Evolutionary conservation across 2,329 filamentous ascomycete species (phyloP).

Genomic region (Talaromyces piceae): DNA sequence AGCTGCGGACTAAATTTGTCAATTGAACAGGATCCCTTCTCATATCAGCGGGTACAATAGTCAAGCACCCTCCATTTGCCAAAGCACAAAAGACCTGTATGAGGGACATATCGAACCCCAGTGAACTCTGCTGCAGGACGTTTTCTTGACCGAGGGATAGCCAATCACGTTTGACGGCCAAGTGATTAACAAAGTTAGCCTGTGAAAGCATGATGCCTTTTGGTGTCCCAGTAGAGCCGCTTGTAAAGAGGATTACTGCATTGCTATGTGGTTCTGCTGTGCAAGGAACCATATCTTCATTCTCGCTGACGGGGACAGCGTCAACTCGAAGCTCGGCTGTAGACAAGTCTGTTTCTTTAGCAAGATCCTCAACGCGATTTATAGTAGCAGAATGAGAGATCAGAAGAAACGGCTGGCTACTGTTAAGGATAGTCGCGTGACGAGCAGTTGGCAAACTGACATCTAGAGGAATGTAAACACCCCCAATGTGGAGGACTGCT

Average conservation of each 20-base stretch:
- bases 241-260: conserved; percentile 19
- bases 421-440: conserved; percentile 22
- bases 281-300: not conserved
- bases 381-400: conserved; percentile 19
- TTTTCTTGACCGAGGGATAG: not conserved
- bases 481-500: conserved; percentile 35
- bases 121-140: conserved; percentile 12
- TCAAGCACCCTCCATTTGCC: conserved; percentile 13
- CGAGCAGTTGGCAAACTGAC: conserved; percentile 21
- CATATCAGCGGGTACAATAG: conserved; percentile 8
- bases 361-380: not conserved
- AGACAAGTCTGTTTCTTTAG: not conserved
- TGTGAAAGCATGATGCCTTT: conserved; percentile 28
- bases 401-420: conserved; percentile 22
- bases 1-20: conserved; percentile 9
- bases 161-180: not conserved
- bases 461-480: conserved; percentile 34
- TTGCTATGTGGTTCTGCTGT: not conserved
- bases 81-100: conserved; percentile 15
- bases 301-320: not conserved
- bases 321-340: not conserved
- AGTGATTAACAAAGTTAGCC: conserved; percentile 14
- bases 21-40: conserved; percentile 6
- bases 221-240: conserved; percentile 23
- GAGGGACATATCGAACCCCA: conserved; percentile 13